phyloP scores from a whole-genome alignment of 2,329 filamentous ascomycete genomes.

The Coleophoma crateriformis region DNA sequence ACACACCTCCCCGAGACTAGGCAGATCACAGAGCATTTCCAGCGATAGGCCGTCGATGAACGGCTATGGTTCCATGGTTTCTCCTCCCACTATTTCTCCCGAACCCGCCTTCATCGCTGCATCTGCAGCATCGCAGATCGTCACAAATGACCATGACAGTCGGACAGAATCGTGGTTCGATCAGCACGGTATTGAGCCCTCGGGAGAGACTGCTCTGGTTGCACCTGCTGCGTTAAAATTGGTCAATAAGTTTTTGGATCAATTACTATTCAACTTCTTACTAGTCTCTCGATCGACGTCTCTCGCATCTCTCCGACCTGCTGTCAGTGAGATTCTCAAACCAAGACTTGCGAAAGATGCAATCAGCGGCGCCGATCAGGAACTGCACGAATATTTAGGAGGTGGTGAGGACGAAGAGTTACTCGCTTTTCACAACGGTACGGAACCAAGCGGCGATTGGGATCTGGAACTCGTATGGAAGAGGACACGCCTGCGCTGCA shows the following conservation, averaged over 20 bases:
- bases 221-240: constrained; percentile 68
- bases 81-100: constrained; percentile 68
- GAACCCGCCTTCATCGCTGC: constrained; percentile 82
- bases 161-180: constrained; percentile 66
- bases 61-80: constrained; percentile 51
- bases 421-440: constrained; percentile 45
- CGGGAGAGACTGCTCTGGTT: constrained; percentile 65
- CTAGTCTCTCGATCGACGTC: constrained; percentile 72
- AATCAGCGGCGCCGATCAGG: constrained; percentile 76
- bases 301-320: constrained; percentile 69
- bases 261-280: constrained; percentile 89
- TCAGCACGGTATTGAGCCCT: constrained; percentile 59
- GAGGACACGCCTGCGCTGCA: constrained; percentile 83
- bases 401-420: constrained; percentile 71
- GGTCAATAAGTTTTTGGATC: constrained; percentile 89
- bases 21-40: constrained; percentile 52
- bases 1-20: constrained; percentile 6
- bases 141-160: constrained; percentile 81
- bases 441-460: constrained; percentile 57
- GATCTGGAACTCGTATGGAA: constrained; percentile 95
- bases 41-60: constrained; percentile 64
- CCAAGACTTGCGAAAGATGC: constrained; percentile 82
- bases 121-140: constrained; percentile 83
- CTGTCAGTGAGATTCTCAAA: constrained; percentile 82
- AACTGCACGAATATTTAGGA: constrained; percentile 82